Base-by-base conservation (phyloP, 2,329 filamentous ascomycete species). In the Pseudocercospora eumusae region DNA sequence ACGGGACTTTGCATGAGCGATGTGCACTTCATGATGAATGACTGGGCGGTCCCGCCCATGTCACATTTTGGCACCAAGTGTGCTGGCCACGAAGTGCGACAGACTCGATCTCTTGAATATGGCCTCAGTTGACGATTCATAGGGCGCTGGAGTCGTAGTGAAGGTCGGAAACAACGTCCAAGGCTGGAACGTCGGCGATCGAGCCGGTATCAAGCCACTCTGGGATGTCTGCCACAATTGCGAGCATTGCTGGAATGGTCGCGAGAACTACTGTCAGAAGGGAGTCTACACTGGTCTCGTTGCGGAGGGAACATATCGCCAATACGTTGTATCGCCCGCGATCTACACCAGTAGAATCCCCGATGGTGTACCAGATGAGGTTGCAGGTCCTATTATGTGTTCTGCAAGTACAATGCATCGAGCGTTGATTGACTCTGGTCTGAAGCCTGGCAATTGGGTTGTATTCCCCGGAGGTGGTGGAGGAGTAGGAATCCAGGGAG, bases 341-440 rank as follows among this genome's bases (percentile, higher is more conserved):
- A 78, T 77, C 50, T 85, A 84, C 68, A 82, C 82, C 0, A 79
- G 79, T 0, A 76, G 79, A 31, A 85, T 86, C 57, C 84, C 84
- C 0, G 81, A 85, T 23, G 82, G 80, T 0, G 79, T 86, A 0
- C 73, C 75, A 0, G 83, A 85, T 62, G 79, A 82, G 63, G 68
- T 84, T 20, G 84, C 84, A 2, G 85, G 80, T 0, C 85, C 84
- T 0, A 80, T 87, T 61, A 86, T 87, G 83, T 87, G 85, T 74
- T 80, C 77, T 28, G 83, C 82, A 0, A 81, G 80, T 6, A 87
- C 85, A 0, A 83, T 86, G 62, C 84, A 86, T 70, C 79, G 82
- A 3, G 82, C 83, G 1, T 76, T 87, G 55, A 77, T 81, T 15
- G 81, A 83, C 33, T 82, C 81, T 0, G 77, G 75, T 1, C 73